Conservation (phyloP, 805 yeast species). For the Clavispora phyllophila region DNA sequence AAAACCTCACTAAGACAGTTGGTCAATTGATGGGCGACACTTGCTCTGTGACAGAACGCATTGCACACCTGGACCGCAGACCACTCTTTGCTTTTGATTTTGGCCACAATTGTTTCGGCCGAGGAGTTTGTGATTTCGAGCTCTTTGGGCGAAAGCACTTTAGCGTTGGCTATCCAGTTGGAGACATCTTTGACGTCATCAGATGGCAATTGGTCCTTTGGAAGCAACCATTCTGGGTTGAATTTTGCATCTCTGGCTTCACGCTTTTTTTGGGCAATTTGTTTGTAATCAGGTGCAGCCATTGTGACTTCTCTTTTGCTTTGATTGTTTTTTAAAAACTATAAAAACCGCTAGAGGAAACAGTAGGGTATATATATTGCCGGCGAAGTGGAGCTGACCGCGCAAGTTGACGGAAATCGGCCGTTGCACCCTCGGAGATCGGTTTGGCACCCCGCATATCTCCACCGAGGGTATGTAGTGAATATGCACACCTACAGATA, state of each 20-base stretch:
- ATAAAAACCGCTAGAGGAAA: too few relatives aligned
- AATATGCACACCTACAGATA: neutral
- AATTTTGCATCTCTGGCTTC: slow-evolving; percentile 39
- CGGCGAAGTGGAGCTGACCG: neutral
- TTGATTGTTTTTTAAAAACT: too few relatives aligned
- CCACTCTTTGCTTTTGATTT: slow-evolving; percentile 25
- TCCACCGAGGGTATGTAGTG: neutral
- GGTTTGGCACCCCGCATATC: neutral
- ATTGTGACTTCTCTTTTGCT: too few relatives aligned
- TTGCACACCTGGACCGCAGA: slow-evolving; percentile 42
- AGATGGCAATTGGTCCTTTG: slow-evolving; percentile 26
- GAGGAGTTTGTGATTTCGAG: slow-evolving; percentile 35
- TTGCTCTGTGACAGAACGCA: slow-evolving; percentile 57
- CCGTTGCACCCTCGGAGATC: too few relatives aligned
- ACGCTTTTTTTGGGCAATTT: slow-evolving; percentile 38
- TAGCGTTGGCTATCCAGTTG: slow-evolving; percentile 31
- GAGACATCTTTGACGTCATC: slow-evolving; percentile 32
- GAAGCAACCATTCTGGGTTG: slow-evolving; percentile 42
- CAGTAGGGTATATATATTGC: neutral
- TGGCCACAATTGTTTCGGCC: slow-evolving; percentile 22
- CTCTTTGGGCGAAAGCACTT: slow-evolving; percentile 29
- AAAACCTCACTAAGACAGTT: slow-evolving; percentile 36
- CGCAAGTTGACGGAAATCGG: neutral
- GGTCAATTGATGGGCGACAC: slow-evolving; percentile 51
- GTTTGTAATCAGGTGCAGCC: slow-evolving; percentile 20